These are phyloP conservation scores for Moricandia arvensis DNA, from an alignment of 345 rosid species.

Conservation along the genomic window DNA sequence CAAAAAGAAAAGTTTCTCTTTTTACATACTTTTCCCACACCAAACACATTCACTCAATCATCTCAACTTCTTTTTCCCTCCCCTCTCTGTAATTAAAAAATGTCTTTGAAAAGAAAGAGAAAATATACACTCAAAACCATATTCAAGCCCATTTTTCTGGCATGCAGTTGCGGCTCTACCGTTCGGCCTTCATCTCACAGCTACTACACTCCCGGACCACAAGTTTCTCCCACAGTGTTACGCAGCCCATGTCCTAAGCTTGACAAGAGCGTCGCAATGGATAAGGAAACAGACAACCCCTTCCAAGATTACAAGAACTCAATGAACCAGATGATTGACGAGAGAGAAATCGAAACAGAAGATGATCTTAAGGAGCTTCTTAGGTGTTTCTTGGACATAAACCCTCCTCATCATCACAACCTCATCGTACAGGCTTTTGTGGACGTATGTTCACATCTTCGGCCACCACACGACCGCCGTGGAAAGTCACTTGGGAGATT, in stretches of 20 bases:
- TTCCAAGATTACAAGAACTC: slow-evolving; percentile 40
- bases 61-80: background rate
- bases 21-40: slow-evolving; percentile 17
- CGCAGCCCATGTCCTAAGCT: slow-evolving; percentile 41
- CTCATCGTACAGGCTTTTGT: slow-evolving; percentile 35
- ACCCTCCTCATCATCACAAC: slow-evolving; percentile 36
- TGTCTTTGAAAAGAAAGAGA: slow-evolving; percentile 23
- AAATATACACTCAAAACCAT: slow-evolving; percentile 21
- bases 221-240: slow-evolving; percentile 33
- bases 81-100: slow-evolving; percentile 1
- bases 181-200: background rate
- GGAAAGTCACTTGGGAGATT: slow-evolving; percentile 33
- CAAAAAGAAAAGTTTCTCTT: slow-evolving; percentile 5
- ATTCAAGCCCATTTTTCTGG: slow-evolving; percentile 2
- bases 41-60: slow-evolving; percentile 23
- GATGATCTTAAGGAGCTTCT: slow-evolving; percentile 40
- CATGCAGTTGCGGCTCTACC: slow-evolving; percentile 26
- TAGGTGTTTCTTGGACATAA: slow-evolving; percentile 39
- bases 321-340: slow-evolving; percentile 35
- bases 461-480: slow-evolving; percentile 35
- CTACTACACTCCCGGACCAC: slow-evolving; percentile 27
- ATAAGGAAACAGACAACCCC: slow-evolving; percentile 32
- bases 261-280: slow-evolving; percentile 36
- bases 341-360: slow-evolving; percentile 29
- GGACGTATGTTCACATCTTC: slow-evolving; percentile 33